A percentile compares a stretch with the other conserved stretches of the same genome.
Evolutionary conservation across 129 eudicot species (phyloP).

Genomic region (Centaurea solstitialis): DNA sequence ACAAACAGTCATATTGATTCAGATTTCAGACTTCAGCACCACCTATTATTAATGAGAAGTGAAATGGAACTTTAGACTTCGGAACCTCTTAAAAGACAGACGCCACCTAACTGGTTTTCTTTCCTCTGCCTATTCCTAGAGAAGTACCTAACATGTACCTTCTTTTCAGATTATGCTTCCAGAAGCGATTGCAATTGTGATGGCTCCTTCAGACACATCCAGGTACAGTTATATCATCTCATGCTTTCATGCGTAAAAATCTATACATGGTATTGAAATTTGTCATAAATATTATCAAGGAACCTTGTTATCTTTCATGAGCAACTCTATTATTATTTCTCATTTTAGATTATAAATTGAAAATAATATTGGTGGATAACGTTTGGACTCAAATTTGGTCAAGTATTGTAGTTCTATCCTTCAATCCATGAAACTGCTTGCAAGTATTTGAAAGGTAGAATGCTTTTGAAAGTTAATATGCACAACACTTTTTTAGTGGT

Average conservation of each 20-base stretch:
- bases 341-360: background rate
- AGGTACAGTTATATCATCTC: conserved; percentile 46
- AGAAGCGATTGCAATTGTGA: conserved; percentile 98
- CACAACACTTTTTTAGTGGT: background rate
- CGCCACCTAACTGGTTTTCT: background rate
- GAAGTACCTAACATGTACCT: conserved; percentile 4
- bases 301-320: background rate
- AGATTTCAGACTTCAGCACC: too few relatives aligned
- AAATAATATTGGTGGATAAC: background rate
- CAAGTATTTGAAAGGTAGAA: background rate
- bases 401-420: background rate
- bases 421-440: background rate
- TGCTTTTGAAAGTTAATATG: background rate
- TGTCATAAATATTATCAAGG: background rate
- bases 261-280: background rate
- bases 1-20: too few relatives aligned
- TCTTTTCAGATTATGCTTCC: conserved; percentile 87
- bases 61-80: too few relatives aligned
- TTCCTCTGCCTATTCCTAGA: background rate
- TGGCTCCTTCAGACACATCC: conserved; percentile 95
- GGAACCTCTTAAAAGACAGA: too few relatives aligned
- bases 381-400: background rate
- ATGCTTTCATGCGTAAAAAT: background rate
- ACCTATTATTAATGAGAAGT: too few relatives aligned
- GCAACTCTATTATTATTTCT: background rate